phyloP scores from a whole-genome alignment of 2,329 filamentous ascomycete species.

The Fusarium nanum region DNA sequence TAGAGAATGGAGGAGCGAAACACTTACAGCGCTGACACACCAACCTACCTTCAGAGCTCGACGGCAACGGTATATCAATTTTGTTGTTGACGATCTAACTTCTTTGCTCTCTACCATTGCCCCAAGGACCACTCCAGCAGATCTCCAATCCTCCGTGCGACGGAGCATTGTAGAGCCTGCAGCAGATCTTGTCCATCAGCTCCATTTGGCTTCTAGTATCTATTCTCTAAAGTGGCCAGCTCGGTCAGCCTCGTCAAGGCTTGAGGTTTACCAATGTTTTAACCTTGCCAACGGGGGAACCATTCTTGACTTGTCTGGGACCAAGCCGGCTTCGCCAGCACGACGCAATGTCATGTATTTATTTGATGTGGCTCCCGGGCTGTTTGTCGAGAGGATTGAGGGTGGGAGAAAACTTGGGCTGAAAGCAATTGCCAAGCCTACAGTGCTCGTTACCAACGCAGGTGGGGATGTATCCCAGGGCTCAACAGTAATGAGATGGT shows the following conservation, averaged over 20 bases:
- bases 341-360: conserved; percentile 51
- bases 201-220: conserved; percentile 51
- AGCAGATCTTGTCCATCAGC: conserved; percentile 51
- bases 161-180: conserved; percentile 52
- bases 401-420: conserved; percentile 48
- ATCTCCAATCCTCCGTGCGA: conserved; percentile 51
- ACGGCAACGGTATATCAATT: conserved; percentile 45
- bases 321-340: conserved; percentile 44
- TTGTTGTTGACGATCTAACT: conserved; percentile 51
- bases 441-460: conserved; percentile 49
- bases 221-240: conserved; percentile 55
- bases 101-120: conserved; percentile 48
- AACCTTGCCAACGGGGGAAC: conserved; percentile 51
- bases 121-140: conserved; percentile 43
- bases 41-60: conserved; percentile 50
- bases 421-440: conserved; percentile 51
- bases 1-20: conserved; percentile 54
- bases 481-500: conserved; percentile 51
- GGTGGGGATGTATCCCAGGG: conserved; percentile 45
- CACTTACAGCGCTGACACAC: conserved; percentile 50
- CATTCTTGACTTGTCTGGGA: conserved; percentile 47
- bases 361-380: conserved; percentile 53
- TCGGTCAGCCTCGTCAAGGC: conserved; percentile 50
- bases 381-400: conserved; percentile 54
- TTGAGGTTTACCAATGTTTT: conserved; percentile 54